Evolutionary conservation across 1,284 basidiomycete species (phyloP).

Genomic region (Hemileia vastatrix): DNA sequence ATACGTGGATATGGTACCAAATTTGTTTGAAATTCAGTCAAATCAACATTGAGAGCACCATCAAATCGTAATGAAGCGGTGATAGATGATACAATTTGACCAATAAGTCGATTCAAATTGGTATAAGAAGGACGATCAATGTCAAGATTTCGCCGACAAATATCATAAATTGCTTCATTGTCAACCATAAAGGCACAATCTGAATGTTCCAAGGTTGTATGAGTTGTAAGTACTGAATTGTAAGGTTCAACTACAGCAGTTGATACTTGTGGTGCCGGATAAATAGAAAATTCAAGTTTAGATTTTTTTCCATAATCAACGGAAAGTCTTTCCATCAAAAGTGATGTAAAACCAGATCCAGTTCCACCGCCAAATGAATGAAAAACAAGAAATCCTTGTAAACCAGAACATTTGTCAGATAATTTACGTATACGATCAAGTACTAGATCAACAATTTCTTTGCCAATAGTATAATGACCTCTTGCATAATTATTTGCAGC

Average conservation of each 20-base stretch:
- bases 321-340: slow-evolving; percentile 42
- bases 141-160: slow-evolving; percentile 43
- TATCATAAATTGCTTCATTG: slow-evolving; percentile 46
- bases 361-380: slow-evolving; percentile 45
- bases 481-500: slow-evolving; percentile 45
- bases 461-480: slow-evolving; percentile 46
- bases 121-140: slow-evolving; percentile 40
- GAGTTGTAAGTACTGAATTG: slow-evolving; percentile 45
- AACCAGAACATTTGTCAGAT: slow-evolving; percentile 43
- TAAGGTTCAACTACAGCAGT: slow-evolving; percentile 44
- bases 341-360: slow-evolving; percentile 44
- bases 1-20: slow-evolving; percentile 44
- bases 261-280: slow-evolving; percentile 44
- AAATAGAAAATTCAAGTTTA: slow-evolving; percentile 45
- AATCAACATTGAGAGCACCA: slow-evolving; percentile 44
- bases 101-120: slow-evolving; percentile 44
- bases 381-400: slow-evolving; percentile 46
- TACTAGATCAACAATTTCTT: slow-evolving; percentile 44
- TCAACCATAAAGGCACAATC: slow-evolving; percentile 46
- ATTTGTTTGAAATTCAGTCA: slow-evolving; percentile 46
- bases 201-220: slow-evolving; percentile 45
- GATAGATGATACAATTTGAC: slow-evolving; percentile 44
- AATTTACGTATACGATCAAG: slow-evolving; percentile 45
- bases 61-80: slow-evolving; percentile 45
- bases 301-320: slow-evolving; percentile 45